These are phyloP conservation scores for Trifolium repens DNA, from an alignment of 306 rosid species.

Conservation along the genomic window DNA sequence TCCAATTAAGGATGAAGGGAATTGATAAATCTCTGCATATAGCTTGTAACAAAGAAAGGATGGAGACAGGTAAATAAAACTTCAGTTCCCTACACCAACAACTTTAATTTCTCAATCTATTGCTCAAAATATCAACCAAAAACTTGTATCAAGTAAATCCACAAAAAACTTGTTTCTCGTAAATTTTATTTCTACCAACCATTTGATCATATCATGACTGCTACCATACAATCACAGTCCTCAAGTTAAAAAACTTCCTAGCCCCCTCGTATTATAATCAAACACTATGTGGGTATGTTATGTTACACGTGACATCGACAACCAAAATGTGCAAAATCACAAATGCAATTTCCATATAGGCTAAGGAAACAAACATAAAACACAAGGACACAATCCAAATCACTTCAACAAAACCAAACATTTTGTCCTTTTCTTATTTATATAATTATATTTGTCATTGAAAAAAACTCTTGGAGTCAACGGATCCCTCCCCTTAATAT, in stretches of 20 bases:
- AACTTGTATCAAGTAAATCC: background rate
- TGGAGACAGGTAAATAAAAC: background rate
- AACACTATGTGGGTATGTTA: too few species aligned
- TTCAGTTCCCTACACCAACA: background rate
- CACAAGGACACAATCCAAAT: background rate
- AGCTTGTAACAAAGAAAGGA: background rate
- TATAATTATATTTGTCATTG: too few species aligned
- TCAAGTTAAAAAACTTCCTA: background rate
- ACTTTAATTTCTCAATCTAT: background rate
- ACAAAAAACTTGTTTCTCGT: background rate
- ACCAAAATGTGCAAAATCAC: slow-evolving; percentile 13
- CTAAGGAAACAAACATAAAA: background rate
- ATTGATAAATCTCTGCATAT: background rate
- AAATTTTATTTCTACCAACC: background rate
- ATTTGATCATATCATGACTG: slow-evolving; percentile 14
- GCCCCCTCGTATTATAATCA: background rate
- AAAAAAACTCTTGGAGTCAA: too few species aligned
- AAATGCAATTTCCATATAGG: background rate
- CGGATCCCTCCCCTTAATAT: too few species aligned
- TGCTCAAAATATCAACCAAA: background rate
- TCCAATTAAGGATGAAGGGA: background rate
- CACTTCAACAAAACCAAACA: background rate
- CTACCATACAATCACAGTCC: background rate
- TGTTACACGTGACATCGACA: background rate
- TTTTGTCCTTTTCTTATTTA: too few species aligned